Base-by-base conservation (phyloP, 225 moss, liverwort and hornwort species). In the Bryum argenteum region DNA sequence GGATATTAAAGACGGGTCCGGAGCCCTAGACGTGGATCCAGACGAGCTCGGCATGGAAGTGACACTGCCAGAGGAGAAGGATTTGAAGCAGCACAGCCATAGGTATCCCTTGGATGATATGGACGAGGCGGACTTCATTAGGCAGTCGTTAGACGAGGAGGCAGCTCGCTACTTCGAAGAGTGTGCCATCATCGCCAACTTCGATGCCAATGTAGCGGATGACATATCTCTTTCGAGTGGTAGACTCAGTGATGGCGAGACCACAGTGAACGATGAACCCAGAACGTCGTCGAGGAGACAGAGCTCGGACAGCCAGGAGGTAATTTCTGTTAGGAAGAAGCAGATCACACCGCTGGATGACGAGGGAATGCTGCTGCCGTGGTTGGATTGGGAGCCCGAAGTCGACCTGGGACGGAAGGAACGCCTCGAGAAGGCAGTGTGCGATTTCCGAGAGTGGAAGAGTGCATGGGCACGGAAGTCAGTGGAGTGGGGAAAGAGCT, bases 341-440 rank as follows among this genome's bases (percentile, higher is more conserved):
- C 73, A 79, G 62, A 82, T 81, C 16, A 40, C 74, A 0, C 87
- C 87, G 4, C 77, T 88, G 16, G 87, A 51, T 2, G 84, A 88
- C n/a, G 87, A 88, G 74, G 87, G 87, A 24, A 82, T 88, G 87
- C 79, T 88, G 42, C 65, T 88, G 42, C 87, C 87, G 1, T 88
- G 87, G 84, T 58, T 88, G 67, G 84, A 88, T 43, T 88, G 87
- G 87, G 87, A 88, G 66, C 87, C 87, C 1, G 87, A 88, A 72
- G 81, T 88, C 15, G 87, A 88, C 18, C 72, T 88, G 1, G 84
- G 81, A 1, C 84, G 84, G 4, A 88, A 82, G 75, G 84, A 88
- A 75, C 81, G 84, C 14, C 76, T 87, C 1, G 87, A 87, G 70
- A 87, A 83, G 37, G 87, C 87, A 28, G 81, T 84, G 0, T 74